A percentile compares a stretch with the other conserved stretches of the same genome.
Conservation (phyloP, 495 filamentous ascomycete species). For the Penicillium waksmanii region DNA sequence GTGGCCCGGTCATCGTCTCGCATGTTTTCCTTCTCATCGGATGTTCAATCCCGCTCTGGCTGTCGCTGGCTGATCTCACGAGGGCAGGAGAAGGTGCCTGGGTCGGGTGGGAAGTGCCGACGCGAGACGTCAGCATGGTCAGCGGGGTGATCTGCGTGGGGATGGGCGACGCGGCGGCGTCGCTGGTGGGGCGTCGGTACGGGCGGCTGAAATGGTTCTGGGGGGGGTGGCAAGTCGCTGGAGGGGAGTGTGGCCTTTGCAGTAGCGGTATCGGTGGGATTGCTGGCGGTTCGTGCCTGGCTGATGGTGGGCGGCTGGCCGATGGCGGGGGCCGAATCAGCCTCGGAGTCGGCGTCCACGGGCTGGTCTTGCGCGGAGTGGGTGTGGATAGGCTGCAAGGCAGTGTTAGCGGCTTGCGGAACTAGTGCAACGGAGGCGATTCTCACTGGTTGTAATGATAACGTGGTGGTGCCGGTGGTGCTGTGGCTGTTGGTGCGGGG, state of each 20-base stretch:
- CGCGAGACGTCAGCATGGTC: conserved; percentile 81
- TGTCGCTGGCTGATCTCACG: conserved; percentile 71
- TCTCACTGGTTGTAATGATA: conserved; percentile 96
- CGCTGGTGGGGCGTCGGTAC: conserved; percentile 83
- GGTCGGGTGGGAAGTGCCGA: conserved; percentile 70
- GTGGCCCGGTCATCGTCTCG: conserved; percentile 90
- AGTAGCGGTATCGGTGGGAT: conserved; percentile 72
- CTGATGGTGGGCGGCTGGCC: conserved; percentile 74
- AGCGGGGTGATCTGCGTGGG: conserved; percentile 92
- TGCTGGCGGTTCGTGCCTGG: conserved; percentile 75
- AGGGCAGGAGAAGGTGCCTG: conserved; percentile 56
- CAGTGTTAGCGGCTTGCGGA: conserved; percentile 69
- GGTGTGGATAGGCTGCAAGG: conserved; percentile 56
- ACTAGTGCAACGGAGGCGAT: conserved; percentile 94
- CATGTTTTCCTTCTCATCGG: conserved; percentile 96
- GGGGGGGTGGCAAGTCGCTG: conserved; percentile 92
- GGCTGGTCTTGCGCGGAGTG: conserved; percentile 28
- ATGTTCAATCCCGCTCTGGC: conserved; percentile 94
- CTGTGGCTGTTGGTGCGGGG: conserved; percentile 88
- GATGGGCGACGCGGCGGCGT: conserved; percentile 94
- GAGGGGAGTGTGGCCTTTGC: conserved; percentile 90
- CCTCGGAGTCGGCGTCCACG: conserved; percentile 19
- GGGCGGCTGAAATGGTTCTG: conserved; percentile 92
- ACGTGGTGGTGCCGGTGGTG: conserved; percentile 95
- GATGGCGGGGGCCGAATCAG: conserved; percentile 32